These are phyloP conservation scores for Stachybotrys echinatus DNA, from an alignment of 2,329 filamentous ascomycete genomes.

Conservation along the genomic window DNA sequence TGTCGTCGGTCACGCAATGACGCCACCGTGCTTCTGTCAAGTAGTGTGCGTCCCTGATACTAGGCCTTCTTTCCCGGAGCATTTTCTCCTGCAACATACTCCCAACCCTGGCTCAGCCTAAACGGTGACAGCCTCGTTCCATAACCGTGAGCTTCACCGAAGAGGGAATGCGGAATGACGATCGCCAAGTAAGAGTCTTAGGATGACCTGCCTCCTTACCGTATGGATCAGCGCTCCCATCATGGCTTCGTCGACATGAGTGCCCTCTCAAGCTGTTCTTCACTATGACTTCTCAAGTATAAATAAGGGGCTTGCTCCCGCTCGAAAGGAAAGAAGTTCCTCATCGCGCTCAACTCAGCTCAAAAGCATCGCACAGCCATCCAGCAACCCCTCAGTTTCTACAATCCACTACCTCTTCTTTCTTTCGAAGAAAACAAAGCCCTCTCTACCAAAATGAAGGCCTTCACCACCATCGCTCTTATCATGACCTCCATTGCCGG, in stretches of 20 bases:
- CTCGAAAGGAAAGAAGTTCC: background rate
- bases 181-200: background rate
- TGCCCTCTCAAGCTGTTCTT: no score
- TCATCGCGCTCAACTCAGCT: background rate
- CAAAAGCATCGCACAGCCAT: background rate
- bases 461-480: background rate
- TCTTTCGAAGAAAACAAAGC: background rate
- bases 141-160: background rate
- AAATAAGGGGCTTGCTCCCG: background rate
- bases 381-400: background rate
- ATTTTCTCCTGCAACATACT: background rate
- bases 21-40: background rate
- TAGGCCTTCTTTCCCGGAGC: no score
- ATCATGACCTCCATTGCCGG: background rate
- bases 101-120: background rate
- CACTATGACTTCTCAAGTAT: background rate
- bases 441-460: conserved; percentile 2
- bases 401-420: background rate
- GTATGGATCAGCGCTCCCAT: no score
- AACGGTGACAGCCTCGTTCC: background rate
- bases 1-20: background rate
- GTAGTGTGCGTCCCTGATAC: no score
- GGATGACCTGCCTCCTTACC: no score
- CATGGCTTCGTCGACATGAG: no score
- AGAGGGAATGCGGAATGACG: background rate